Evolutionary conservation across 345 rosid species (phyloP).

Genomic region (Brassica incana): DNA sequence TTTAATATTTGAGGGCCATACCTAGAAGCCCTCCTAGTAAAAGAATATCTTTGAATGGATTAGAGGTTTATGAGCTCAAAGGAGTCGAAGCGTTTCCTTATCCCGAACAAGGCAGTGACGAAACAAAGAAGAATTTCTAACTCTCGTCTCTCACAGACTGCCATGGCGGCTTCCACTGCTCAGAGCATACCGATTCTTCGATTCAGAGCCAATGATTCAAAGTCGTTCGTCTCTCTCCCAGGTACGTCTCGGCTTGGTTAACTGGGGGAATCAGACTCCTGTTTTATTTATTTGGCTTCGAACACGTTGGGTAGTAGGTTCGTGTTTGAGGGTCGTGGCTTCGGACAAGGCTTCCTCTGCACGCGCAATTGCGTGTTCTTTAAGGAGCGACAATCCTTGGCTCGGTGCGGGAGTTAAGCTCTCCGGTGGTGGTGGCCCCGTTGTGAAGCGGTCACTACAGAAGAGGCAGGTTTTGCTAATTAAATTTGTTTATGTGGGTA

Average conservation of each 20-base stretch:
- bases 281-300: background rate
- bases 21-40: background rate
- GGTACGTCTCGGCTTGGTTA: conserved; percentile 37
- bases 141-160: background rate
- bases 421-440: conserved; percentile 36
- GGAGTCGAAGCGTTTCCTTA: conserved; percentile 14
- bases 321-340: conserved; percentile 32
- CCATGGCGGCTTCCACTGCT: conserved; percentile 57
- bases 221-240: conserved; percentile 44
- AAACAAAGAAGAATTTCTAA: background rate
- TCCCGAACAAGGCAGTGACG: conserved; percentile 14
- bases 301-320: conserved; percentile 38
- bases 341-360: conserved; percentile 27
- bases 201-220: conserved; percentile 44
- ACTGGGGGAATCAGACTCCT: background rate
- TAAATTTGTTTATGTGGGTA: background rate
- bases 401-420: conserved; percentile 33
- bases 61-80: background rate
- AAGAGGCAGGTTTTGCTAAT: conserved; percentile 49
- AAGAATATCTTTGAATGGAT: background rate
- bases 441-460: conserved; percentile 40
- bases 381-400: conserved; percentile 40
- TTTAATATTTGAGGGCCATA: background rate
- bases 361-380: conserved; percentile 28
- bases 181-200: conserved; percentile 41